Evolutionary conservation across 371 early-diverging fungal species (phyloP), one percentile per base, ranked within the genome.

Genomic region (Dentiscutata heterogama): DNA sequence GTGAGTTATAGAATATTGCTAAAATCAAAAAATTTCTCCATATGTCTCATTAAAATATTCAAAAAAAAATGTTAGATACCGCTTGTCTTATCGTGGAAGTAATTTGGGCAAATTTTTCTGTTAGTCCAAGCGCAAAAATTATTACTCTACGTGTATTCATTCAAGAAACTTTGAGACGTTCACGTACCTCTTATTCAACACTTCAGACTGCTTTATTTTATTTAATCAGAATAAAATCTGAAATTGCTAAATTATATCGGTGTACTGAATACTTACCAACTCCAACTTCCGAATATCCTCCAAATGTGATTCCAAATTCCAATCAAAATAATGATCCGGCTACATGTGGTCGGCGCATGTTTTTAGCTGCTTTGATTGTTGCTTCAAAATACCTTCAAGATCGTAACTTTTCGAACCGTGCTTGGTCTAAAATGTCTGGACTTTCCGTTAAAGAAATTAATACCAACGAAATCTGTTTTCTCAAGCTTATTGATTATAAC

Each of bases 361-460:
- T 94, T 84, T 86, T 95, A 25, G 95, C 94, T 51, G 92, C 94
- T 7, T 83, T 95, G 64, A 93, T 95, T 72, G 89, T 92, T 79
- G 95, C 95, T 13, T 93, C 94, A 67, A 95, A 95, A 84, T 95
- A 93, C 82, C 90, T 94, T 81, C 91, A 91, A 82, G 96, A 95
- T 87, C 90, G 92, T 78, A 93, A 95, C 60, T 95, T 93, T 86
- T 93, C 94, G 35, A 95, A 94, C 88, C 90, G 90, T 63, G 94
- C 94, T 25, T 95, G 95, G 96, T 91, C 92, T 77, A 93, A 93
- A 87, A 90, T 95, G 67, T 93, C 94, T 53, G 91, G 92, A 82
- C 86, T 95, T 42, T 89, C 93, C 25, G 88, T 92, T 10, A 75
- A 86, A 22, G 94, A 95, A 88, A 91, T 96, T 84, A 92, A 92